phyloP scores from a whole-genome alignment of 2,329 filamentous ascomycete species.

The Scytalidium lignicola region DNA sequence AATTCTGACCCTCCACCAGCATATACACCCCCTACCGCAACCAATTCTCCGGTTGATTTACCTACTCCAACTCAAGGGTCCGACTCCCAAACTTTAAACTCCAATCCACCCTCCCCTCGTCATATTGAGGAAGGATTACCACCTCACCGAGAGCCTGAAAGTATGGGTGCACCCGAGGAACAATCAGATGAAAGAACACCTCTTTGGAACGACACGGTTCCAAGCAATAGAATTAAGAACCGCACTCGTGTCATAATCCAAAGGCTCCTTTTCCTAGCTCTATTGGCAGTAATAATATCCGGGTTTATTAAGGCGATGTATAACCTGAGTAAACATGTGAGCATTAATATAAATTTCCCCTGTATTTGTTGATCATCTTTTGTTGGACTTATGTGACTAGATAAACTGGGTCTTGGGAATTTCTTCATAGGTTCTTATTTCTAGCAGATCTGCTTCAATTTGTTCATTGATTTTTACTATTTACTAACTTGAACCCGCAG shows the following conservation, averaged over 20 bases:
- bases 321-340: background rate
- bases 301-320: background rate
- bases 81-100: constrained; percentile 1
- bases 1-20: constrained; percentile 20
- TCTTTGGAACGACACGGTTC: constrained; percentile 7
- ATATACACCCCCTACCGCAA: constrained; percentile 12
- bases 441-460: too few relatives aligned
- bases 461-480: background rate
- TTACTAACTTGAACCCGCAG: background rate
- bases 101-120: constrained; percentile 1
- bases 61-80: constrained; percentile 2
- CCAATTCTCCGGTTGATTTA: constrained; percentile 8
- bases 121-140: constrained; percentile 14
- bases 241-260: constrained; percentile 5
- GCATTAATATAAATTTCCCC: background rate
- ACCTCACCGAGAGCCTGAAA: constrained; percentile 16
- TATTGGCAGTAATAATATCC: constrained; percentile 10
- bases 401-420: too few relatives aligned
- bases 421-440: too few relatives aligned
- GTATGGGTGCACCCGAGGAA: constrained; percentile 21
- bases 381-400: background rate
- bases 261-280: constrained; percentile 12
- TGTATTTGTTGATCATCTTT: background rate
- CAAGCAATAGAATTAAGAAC: background rate
- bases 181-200: constrained; percentile 18